Base-by-base conservation (phyloP, 192 early-diverging fungal species). In the Backusella parvicylindrica region DNA sequence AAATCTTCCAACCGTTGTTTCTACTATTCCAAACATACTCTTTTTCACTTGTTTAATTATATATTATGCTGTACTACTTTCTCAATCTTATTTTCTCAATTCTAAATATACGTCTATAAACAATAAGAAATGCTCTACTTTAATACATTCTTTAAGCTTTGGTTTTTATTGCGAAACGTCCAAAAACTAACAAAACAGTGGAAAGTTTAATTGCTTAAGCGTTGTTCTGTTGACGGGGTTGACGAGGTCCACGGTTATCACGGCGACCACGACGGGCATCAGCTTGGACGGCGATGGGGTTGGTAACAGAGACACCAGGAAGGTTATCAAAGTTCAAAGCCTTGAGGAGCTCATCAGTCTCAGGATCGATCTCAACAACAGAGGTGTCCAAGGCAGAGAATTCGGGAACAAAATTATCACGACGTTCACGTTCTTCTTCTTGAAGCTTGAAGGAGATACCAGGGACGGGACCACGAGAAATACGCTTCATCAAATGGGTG, bases 381-480 rank as follows among this genome's bases (percentile, higher is more conserved):
- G 94, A 92, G 73, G 89, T 91, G 71, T 93, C 93, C 75, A 99
- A 90, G 79, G 97, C 98, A 75, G 98, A 99, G 82, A 96, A 87
- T 80, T 99, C 98, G 71, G 98, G 98, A 74, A 99, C 96, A 83
- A 95, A 99, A 91, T 99, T 96, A 84, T 99, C 98, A 91, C 96
- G 97, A 83, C 97, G 93, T 90, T 99, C 98, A 87, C 98, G 94
- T 89, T 99, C 98, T 88, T 99, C 98, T 87, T 99, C 98, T 91
- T 99, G 98, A 75, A 99, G 92, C 94, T 99, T 99, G 97, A 98
- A 99, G 75, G 98, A 99, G 80, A 99, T 99, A 82, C 98, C 98
- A 83, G 95, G 95, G 70, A 99, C 98, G 75, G 98, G 98, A 63
- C 98, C 97, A 75, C 92, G 91, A 86, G 97, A 93, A 81, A 99